Conservation (phyloP, 2,329 filamentous ascomycete genomes). For the Botrytis porri region DNA sequence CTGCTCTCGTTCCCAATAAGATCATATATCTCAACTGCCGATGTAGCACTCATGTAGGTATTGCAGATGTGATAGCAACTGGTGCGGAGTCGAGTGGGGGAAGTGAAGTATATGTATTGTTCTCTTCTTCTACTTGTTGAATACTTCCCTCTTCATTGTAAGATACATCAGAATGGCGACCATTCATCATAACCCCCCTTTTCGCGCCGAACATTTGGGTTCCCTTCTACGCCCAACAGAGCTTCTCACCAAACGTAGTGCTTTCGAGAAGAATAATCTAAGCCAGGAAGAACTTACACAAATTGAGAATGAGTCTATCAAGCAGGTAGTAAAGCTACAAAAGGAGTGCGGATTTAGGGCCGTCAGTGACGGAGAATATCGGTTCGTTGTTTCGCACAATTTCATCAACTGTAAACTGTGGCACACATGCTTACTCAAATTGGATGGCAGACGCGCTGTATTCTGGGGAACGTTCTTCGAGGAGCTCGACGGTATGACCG, state of each 20-base stretch:
- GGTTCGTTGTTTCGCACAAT: conserved; percentile 21
- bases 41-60: background rate
- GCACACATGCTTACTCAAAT: background rate
- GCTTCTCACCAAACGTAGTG: conserved; percentile 54
- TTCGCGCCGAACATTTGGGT: conserved; percentile 63
- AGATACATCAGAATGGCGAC: conserved; percentile 20
- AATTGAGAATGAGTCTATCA: conserved; percentile 56
- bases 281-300: conserved; percentile 43
- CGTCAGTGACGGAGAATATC: conserved; percentile 59
- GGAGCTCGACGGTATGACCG: conserved; percentile 34
- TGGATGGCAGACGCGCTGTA: conserved; percentile 29
- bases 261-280: conserved; percentile 51
- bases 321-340: conserved; percentile 57
- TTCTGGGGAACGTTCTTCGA: conserved; percentile 37
- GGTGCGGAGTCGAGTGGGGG: conserved; percentile 1
- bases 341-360: conserved; percentile 54
- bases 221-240: conserved; percentile 59
- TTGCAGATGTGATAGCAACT: background rate
- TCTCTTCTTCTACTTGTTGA: background rate
- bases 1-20: background rate
- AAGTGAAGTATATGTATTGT: background rate
- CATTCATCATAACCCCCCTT: conserved; percentile 43
- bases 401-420: background rate
- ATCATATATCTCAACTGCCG: background rate
- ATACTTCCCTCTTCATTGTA: background rate